A percentile compares a stretch with the other conserved stretches of the same genome.
Evolutionary conservation across 352 stramenopile genomes (phyloP).

Genomic region (Phytophthora meadii): DNA sequence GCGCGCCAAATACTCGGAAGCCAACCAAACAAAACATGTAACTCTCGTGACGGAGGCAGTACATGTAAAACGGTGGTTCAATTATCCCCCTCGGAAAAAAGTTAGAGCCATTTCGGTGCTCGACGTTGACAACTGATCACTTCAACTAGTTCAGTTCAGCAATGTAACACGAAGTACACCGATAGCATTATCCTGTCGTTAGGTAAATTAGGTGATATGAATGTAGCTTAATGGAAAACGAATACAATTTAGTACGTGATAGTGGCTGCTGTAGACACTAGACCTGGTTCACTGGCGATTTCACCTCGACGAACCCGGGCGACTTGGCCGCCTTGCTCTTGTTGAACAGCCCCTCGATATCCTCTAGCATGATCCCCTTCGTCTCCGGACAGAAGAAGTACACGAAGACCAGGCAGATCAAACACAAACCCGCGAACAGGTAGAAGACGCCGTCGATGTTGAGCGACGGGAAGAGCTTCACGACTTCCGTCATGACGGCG

Average conservation of each 20-base stretch:
- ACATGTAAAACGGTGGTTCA: no score
- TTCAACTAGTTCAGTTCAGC: no score
- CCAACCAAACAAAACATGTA: no score
- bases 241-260: no score
- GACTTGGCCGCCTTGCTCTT: slow-evolving; percentile 13
- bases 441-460: slow-evolving; percentile 62
- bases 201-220: no score
- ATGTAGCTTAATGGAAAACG: no score
- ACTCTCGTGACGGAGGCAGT: slow-evolving; percentile 60
- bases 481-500: slow-evolving; percentile 36
- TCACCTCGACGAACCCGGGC: slow-evolving; percentile 36
- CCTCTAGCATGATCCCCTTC: slow-evolving; percentile 48
- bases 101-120: no score
- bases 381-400: slow-evolving; percentile 52
- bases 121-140: no score
- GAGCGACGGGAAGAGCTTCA: slow-evolving; percentile 9
- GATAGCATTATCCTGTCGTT: no score
- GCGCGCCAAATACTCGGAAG: no score
- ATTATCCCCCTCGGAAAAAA: no score
- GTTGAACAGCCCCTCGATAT: slow-evolving; percentile 49
- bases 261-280: neutral
- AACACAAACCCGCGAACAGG: slow-evolving; percentile 53
- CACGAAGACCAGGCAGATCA: slow-evolving; percentile 42
- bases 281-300: slow-evolving; percentile 20
- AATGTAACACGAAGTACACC: no score